Evolutionary conservation across 371 early-diverging fungal species (phyloP), one percentile per base, ranked within the genome.

Genomic region (Fennellomyces sp.): DNA sequence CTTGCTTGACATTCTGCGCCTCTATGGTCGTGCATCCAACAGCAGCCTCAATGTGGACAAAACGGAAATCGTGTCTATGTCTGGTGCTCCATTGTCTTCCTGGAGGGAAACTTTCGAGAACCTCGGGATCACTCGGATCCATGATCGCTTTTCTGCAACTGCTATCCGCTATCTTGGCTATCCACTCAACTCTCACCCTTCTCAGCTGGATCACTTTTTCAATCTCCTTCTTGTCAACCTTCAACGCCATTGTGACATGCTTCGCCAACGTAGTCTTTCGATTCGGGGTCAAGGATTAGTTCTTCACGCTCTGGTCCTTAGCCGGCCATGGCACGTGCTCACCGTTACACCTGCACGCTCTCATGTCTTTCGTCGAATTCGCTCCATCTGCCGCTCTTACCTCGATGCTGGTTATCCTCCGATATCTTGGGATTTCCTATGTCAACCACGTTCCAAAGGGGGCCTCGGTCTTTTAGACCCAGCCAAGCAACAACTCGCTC

Each of bases 221-320:
- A 49, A 55, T 2, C 2, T 1, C 1, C 19, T 69, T 1, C 17
- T 69, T 5, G 11, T 8, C 26, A 53, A 29, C 5, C 7, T 36
- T 5, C 36, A n/a, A 13, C n/a, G 26, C 3, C 36, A 35, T 23
- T 1, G 11, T 31, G 12, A 53, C 5, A 11, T 29, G 5, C 29
- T 53, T 5, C 27, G 25, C 8, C 35, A 30, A 35, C 53, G 53
- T 7, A 13, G 23, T 8, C 63, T 69, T 0, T 62, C 70, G 2
- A 42, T 69, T 8, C 30, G 36, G 0, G 64, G 70, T 11, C 39
- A 53, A 12, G 61, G 31, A 3, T 28, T 56, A 4, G 52, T 69
- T 8, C 36, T 51, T 19, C 62, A 69, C 54, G 33, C 65, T 4
- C 42, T 69, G 2, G 28, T 59, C 6, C 57, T 64, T 13, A 48